phyloP scores from a whole-genome alignment of 1,284 basidiomycete species.

The Grifola frondosa region DNA sequence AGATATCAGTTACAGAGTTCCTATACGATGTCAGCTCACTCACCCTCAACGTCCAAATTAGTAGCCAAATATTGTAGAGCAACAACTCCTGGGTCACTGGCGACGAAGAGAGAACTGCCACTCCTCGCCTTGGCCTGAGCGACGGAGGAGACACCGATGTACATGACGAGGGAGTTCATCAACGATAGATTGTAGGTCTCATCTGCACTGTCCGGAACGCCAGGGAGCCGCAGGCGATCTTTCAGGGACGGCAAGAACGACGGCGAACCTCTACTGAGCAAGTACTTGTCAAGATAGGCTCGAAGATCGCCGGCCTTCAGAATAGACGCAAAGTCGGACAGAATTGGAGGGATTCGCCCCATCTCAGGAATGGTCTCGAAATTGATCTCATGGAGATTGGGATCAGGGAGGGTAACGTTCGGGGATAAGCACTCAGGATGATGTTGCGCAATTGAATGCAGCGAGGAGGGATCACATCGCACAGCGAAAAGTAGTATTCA shows the following conservation, averaged over 20 bases:
- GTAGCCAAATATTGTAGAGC: constrained; percentile 80
- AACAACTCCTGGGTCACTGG: constrained; percentile 80
- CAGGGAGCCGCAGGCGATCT: constrained; percentile 68
- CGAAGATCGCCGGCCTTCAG: constrained; percentile 81
- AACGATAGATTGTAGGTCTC: constrained; percentile 87
- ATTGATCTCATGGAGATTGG: constrained; percentile 72
- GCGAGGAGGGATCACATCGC: constrained; percentile 88
- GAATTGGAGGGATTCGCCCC: constrained; percentile 85
- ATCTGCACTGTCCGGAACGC: constrained; percentile 45
- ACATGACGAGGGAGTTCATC: constrained; percentile 93
- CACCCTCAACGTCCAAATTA: constrained; percentile 90
- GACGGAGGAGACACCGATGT: constrained; percentile 88
- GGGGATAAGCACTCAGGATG: constrained; percentile 95
- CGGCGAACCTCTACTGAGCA: constrained; percentile 67
- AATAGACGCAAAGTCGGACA: constrained; percentile 86
- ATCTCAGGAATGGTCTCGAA: constrained; percentile 82
- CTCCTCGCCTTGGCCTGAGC: constrained; percentile 81
- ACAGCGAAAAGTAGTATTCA: constrained; percentile 95
- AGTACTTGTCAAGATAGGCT: constrained; percentile 78
- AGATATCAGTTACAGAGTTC: not conserved
- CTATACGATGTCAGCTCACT: constrained; percentile 9
- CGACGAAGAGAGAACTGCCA: constrained; percentile 76
- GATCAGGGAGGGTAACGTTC: constrained; percentile 84
- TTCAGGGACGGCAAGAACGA: constrained; percentile 80
- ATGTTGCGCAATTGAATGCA: constrained; percentile 98